Conservation (phyloP, 306 rosid species). For the Quercus glauca region DNA sequence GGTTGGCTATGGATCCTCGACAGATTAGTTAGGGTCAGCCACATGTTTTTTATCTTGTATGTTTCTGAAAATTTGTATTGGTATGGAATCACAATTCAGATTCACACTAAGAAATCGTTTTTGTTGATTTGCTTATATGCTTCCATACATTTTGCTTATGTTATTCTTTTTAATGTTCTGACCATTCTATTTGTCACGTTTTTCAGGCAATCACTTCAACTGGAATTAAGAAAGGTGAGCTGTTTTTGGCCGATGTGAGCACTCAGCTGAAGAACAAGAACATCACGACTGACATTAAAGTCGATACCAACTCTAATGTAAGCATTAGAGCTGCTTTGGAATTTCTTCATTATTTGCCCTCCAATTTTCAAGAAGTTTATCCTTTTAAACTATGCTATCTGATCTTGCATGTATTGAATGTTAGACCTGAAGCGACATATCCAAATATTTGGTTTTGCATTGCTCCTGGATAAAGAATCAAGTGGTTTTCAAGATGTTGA, state of each 20-base stretch:
- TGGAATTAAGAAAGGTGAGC: slow-evolving; percentile 76
- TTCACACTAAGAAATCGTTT: background rate
- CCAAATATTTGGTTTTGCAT: background rate
- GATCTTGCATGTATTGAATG: background rate
- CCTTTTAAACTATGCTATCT: background rate
- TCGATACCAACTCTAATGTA: slow-evolving; percentile 84
- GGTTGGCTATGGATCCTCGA: too few relatives aligned
- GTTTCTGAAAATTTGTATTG: background rate
- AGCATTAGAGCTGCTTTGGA: slow-evolving; percentile 21
- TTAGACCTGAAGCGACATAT: background rate
- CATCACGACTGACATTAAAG: slow-evolving; percentile 87
- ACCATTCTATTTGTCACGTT: slow-evolving; percentile 5
- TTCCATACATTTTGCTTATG: background rate
- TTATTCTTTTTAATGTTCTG: background rate
- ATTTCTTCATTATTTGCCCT: background rate
- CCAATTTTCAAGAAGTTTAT: background rate
- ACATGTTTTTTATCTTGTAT: background rate
- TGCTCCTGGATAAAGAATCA: background rate
- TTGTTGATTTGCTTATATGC: background rate
- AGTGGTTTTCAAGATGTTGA: background rate
- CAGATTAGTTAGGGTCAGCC: too few relatives aligned
- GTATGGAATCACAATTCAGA: background rate
- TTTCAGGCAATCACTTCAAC: slow-evolving; percentile 75
- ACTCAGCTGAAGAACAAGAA: slow-evolving; percentile 88
- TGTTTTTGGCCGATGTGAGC: slow-evolving; percentile 69